phyloP scores from a whole-genome alignment of 169 alveolate genomes.

The Babesia gibsoni region DNA sequence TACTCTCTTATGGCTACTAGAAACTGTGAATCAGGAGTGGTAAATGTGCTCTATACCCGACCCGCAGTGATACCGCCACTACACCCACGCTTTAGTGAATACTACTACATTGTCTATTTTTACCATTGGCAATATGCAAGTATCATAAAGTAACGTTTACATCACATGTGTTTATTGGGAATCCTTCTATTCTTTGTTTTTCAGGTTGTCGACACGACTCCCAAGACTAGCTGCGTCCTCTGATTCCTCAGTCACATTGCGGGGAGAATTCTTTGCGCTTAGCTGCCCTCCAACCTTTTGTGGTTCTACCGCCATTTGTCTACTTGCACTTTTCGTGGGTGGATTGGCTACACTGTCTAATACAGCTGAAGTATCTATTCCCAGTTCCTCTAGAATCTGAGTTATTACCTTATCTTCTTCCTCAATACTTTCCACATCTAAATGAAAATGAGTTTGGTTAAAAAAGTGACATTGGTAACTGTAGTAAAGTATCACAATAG shows the following conservation, averaged over 20 bases:
- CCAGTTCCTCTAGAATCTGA: conserved; percentile 55
- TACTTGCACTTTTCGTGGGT: not conserved
- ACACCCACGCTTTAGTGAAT: too few species aligned
- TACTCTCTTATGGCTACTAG: too few species aligned
- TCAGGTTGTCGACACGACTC: conserved; percentile 29
- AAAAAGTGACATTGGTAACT: not conserved
- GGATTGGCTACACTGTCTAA: not conserved
- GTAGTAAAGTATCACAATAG: not conserved
- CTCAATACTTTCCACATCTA: conserved; percentile 41
- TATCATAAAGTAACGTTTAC: too few species aligned
- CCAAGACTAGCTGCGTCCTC: not conserved
- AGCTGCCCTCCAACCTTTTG: not conserved
- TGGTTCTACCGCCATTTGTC: not conserved
- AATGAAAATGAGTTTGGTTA: not conserved
- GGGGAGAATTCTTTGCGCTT: not conserved
- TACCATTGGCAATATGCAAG: too few species aligned
- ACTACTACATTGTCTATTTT: too few species aligned
- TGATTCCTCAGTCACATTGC: not conserved
- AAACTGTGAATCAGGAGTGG: too few species aligned
- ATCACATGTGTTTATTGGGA: too few species aligned
- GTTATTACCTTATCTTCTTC: conserved; percentile 52
- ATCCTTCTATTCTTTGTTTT: not conserved
- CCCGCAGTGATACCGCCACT: too few species aligned
- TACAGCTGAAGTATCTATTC: conserved; percentile 37
- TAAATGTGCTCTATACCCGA: too few species aligned